Conservation (phyloP, 768 basidiomycete species). For the Tephrocybe sp. region DNA sequence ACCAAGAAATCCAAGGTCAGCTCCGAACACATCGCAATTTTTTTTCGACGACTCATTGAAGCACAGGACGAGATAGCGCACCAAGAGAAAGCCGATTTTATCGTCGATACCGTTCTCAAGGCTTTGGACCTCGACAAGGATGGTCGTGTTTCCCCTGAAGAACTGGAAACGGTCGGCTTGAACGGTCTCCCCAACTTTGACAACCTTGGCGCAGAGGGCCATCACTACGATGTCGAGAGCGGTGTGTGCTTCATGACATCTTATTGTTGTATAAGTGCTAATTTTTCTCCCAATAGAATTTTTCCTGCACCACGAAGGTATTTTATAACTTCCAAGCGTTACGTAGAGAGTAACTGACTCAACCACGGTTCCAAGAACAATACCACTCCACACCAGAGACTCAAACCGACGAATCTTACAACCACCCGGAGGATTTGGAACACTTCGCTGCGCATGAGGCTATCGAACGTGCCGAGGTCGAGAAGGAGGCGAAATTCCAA, state of each 20-base stretch:
- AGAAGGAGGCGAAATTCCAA: constrained; percentile 80
- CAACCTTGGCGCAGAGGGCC: constrained; percentile 82
- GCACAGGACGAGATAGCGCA: constrained; percentile 72
- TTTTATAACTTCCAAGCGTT: neutral
- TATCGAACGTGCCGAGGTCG: constrained; percentile 83
- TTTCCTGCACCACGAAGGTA: constrained; percentile 97
- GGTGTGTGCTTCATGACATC: constrained; percentile 45
- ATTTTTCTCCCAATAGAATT: constrained; percentile 53
- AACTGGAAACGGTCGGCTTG: constrained; percentile 71
- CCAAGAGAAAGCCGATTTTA: constrained; percentile 74
- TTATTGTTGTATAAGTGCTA: neutral
- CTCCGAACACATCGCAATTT: neutral
- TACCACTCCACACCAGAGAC: constrained; percentile 97
- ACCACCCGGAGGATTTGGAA: constrained; percentile 88
- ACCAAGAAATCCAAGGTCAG: neutral
- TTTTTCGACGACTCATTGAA: neutral
- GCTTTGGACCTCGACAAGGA: constrained; percentile 75
- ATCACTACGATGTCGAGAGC: constrained; percentile 91
- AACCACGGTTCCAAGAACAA: constrained; percentile 64
- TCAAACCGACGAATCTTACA: constrained; percentile 93
- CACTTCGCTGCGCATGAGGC: constrained; percentile 87
- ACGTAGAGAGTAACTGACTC: neutral
- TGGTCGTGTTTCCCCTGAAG: constrained; percentile 62
- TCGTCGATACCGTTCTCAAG: constrained; percentile 69
- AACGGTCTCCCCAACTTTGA: constrained; percentile 82